Base-by-base conservation (phyloP, 2,329 filamentous ascomycete species). In the Thielaviopsis musarum region DNA sequence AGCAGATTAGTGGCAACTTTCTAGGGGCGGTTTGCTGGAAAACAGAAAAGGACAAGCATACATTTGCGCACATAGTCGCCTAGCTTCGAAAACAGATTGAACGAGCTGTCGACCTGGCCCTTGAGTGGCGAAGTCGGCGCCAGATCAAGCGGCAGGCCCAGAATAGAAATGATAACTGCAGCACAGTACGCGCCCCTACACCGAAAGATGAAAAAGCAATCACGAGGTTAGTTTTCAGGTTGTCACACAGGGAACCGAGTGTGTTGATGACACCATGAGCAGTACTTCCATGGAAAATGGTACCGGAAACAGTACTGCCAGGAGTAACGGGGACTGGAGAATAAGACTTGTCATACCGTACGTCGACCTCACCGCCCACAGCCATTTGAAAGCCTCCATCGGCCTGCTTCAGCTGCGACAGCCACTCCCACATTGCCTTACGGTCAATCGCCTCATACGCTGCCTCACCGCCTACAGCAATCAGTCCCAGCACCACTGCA, bases 321-420 rank as follows among this genome's bases (percentile, higher is more conserved):
- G 19, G 4, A 24, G 13, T 41, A 26, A 12, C 45, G 22, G 30
- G 19, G n/a, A 22, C 34, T 17, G 38, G 7, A 57, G 13, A 55
- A 21, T 49, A 21, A 22, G 28, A 3, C 12, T 57, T 45, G 52
- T 70, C 77, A 70, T 77, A 87, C 86, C 89, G 83, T 62, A 96
- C 87, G 70, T 98, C 93, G 71, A 93, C 86, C 73, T 98, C 93
- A 61, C 91, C 93, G 62, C 87, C 88, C 56, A 86, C 73, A 57
- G 84, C 84, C 76, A 98, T 87, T 66, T 85, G 83, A 69, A 98
- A 97, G n/a, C 89, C 89, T 56, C 93, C 93, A 68, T 88, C 83
- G 12, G 80, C 74, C 71, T 95, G 87, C 76, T 97, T 98, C 69
- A 97, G 77, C 48, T 77, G 77, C 64, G 87, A 88, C 19, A 98